These are phyloP conservation scores for Hyaloscypha hepaticicola DNA, from an alignment of 495 filamentous ascomycete species.

Conservation along the genomic window DNA sequence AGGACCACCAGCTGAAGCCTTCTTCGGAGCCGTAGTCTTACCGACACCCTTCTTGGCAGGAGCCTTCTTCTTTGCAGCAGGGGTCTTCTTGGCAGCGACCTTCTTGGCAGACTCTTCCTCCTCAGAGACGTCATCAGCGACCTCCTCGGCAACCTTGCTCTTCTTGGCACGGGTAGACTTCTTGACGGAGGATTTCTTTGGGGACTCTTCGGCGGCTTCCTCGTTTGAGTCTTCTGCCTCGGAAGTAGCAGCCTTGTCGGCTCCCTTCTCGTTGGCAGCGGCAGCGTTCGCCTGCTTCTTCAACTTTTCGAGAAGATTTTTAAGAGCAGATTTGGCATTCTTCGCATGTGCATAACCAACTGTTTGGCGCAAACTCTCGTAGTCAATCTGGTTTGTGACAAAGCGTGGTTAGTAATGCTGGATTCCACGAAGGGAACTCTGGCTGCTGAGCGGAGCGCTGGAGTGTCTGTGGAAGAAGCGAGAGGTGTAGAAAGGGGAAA, in stretches of 20 bases:
- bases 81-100: neutral
- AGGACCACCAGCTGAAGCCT: neutral
- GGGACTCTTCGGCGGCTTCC: neutral
- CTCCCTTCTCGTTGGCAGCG: neutral
- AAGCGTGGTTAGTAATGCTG: neutral
- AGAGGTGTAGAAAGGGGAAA: too few relatives aligned
- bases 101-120: neutral
- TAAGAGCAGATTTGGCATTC: constrained; percentile 17
- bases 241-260: neutral
- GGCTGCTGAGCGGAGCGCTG: neutral
- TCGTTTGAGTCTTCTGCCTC: neutral
- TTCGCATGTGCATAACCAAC: constrained; percentile 10
- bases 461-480: neutral
- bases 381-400: constrained; percentile 29
- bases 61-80: constrained; percentile 1
- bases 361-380: constrained; percentile 26
- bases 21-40: constrained; percentile 15
- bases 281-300: neutral
- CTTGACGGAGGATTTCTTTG: neutral
- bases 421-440: too few relatives aligned
- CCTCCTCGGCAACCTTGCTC: neutral
- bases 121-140: neutral
- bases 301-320: constrained; percentile 28
- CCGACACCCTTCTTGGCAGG: constrained; percentile 13
- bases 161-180: constrained; percentile 1